These are phyloP conservation scores for Malus domestica DNA, from an alignment of 306 rosid genomes.

Conservation along the genomic window ASM211411v1 NC_041800.1:1230001-1230500, in stretches of 20 bases:
- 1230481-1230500: background rate
- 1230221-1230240: slow-evolving; percentile 76
- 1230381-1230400: background rate
- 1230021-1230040: slow-evolving; percentile 86
- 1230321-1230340: background rate
- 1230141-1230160: slow-evolving; percentile 87
- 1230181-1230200: slow-evolving; percentile 86
- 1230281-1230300: slow-evolving; percentile 52
- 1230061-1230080: slow-evolving; percentile 91
- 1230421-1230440: background rate
- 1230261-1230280: slow-evolving; percentile 67
- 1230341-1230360: too few species aligned
- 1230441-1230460: background rate
- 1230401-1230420: background rate
- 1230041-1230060: slow-evolving; percentile 82
- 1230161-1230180: slow-evolving; percentile 73
- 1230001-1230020: slow-evolving; percentile 89
- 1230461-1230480: background rate
- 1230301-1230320: background rate
- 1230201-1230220: slow-evolving; percentile 56
- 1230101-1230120: slow-evolving; percentile 84
- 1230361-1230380: background rate
- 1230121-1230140: slow-evolving; percentile 90
- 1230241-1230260: slow-evolving; percentile 55
- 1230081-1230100: slow-evolving; percentile 87